These are phyloP conservation scores for Mortierella sp. DNA, from an alignment of 371 early-diverging fungal genomes.

Conservation along the genomic window DNA sequence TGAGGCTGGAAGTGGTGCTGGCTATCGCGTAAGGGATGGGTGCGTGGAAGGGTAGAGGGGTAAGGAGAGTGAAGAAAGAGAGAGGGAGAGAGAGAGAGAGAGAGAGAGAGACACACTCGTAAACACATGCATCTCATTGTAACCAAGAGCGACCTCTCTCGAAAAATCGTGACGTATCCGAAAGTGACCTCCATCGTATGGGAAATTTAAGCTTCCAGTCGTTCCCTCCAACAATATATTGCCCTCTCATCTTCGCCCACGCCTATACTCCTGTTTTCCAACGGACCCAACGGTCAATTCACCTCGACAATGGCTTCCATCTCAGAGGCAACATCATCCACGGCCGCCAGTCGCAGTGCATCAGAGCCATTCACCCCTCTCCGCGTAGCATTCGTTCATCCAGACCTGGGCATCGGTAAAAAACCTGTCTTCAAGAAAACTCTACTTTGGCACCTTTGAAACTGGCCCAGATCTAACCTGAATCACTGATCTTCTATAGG, in stretches of 20 bases:
- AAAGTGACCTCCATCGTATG: background rate
- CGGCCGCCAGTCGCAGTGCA: background rate
- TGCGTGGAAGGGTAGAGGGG: background rate
- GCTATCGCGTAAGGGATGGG: background rate
- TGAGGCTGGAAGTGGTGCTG: background rate
- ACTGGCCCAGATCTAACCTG: background rate
- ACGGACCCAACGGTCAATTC: background rate
- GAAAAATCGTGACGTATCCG: background rate
- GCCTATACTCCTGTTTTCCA: background rate
- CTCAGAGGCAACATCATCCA: background rate
- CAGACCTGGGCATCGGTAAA: slow-evolving; percentile 90
- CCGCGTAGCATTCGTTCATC: slow-evolving; percentile 88
- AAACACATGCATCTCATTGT: background rate
- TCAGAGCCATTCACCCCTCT: slow-evolving; percentile 27
- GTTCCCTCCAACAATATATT: background rate
- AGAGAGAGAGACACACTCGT: too few species aligned
- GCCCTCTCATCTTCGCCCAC: background rate
- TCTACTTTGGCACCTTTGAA: background rate
- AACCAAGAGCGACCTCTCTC: background rate
- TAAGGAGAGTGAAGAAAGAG: background rate
- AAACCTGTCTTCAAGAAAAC: background rate
- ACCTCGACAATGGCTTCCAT: background rate
- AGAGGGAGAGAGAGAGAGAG: background rate
- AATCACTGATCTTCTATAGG: slow-evolving; percentile 60
- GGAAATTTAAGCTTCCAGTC: background rate